Conservation (phyloP, 306 rosid species). For the Quercus cerris region DNA sequence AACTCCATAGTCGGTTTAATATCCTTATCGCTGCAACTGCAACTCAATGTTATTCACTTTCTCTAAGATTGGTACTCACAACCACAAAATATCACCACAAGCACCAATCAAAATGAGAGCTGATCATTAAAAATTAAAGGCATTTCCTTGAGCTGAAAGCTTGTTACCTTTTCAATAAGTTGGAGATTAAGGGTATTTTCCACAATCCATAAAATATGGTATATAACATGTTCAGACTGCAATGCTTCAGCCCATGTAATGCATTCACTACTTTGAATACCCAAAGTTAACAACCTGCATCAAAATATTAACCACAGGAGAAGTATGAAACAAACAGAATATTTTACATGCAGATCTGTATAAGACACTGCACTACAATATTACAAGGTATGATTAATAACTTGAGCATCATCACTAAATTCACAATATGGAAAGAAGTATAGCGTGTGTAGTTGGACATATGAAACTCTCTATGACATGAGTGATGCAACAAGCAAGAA, state of each 20-base stretch:
- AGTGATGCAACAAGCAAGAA: background rate
- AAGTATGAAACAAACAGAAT: constrained; percentile 4
- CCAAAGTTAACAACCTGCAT: constrained; percentile 59
- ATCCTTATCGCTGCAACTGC: background rate
- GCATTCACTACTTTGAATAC: constrained; percentile 65
- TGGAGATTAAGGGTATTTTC: constrained; percentile 79
- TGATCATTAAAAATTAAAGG: background rate
- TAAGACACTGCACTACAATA: constrained; percentile 5
- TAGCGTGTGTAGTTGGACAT: background rate
- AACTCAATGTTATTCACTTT: background rate
- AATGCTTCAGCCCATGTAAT: constrained; percentile 62
- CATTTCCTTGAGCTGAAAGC: background rate
- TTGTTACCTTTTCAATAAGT: constrained; percentile 82
- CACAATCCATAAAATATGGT: constrained; percentile 73
- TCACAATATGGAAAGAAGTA: no score
- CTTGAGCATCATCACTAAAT: background rate
- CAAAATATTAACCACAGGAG: constrained; percentile 17
- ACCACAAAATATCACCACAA: background rate
- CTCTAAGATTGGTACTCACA: background rate
- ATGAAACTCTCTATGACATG: background rate
- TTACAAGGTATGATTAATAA: background rate
- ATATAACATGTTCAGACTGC: constrained; percentile 54
- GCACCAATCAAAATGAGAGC: background rate
- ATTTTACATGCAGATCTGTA: background rate
- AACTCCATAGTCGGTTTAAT: background rate